These are phyloP conservation scores for Colletotrichum navitas DNA, from an alignment of 2,329 filamentous ascomycete genomes.

Conservation along the genomic window DNA sequence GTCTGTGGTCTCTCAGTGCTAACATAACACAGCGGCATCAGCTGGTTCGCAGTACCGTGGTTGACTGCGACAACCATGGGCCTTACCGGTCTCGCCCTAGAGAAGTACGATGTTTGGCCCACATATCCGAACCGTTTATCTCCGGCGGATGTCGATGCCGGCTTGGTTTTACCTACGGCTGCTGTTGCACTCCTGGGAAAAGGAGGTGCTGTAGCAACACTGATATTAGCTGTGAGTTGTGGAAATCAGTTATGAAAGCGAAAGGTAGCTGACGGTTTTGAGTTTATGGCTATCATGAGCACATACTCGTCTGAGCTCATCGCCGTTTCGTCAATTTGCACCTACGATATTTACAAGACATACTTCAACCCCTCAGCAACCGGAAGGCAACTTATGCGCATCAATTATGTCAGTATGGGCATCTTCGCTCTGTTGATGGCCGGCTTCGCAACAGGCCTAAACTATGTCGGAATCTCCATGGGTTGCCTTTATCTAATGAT, in stretches of 20 bases:
- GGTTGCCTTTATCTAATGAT: slow-evolving; percentile 86
- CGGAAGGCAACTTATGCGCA: slow-evolving; percentile 79
- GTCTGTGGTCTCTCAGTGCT: not conserved
- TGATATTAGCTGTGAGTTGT: slow-evolving; percentile 72
- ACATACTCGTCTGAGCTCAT: slow-evolving; percentile 88
- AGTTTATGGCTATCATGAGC: slow-evolving; percentile 89
- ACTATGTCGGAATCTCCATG: slow-evolving; percentile 78
- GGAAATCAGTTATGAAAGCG: no score
- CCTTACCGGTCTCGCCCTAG: slow-evolving; percentile 82
- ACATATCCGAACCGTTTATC: slow-evolving; percentile 80
- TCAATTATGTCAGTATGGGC: slow-evolving; percentile 75
- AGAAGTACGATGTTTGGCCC: slow-evolving; percentile 78
- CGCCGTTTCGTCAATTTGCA: slow-evolving; percentile 85
- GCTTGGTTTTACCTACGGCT: slow-evolving; percentile 86
- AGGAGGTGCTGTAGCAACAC: slow-evolving; percentile 82
- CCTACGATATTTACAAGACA: slow-evolving; percentile 85
- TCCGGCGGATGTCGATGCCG: slow-evolving; percentile 81
- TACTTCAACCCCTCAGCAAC: slow-evolving; percentile 81
- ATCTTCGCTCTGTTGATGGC: slow-evolving; percentile 81
- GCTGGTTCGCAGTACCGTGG: slow-evolving; percentile 95
- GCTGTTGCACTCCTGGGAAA: slow-evolving; percentile 86
- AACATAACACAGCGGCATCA: slow-evolving; percentile 66
- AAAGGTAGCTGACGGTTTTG: not conserved
- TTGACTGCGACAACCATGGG: slow-evolving; percentile 91
- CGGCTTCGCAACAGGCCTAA: slow-evolving; percentile 77